Base-by-base conservation (phyloP, 768 basidiomycete genomes). In the Boletus rubescentipes region DNA sequence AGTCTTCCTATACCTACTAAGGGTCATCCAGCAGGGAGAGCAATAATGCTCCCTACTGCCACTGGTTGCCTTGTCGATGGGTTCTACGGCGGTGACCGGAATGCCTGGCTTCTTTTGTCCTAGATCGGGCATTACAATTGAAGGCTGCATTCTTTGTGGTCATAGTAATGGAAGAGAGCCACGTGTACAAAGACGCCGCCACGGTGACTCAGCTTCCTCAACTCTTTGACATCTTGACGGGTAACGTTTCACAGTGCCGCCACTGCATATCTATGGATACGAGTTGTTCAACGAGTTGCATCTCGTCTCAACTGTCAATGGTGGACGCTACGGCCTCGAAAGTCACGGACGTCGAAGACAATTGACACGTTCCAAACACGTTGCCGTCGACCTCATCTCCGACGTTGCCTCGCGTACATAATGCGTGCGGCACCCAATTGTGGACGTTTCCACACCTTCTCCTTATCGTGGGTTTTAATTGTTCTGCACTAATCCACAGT, bases 341-440 rank as follows among this genome's bases (percentile, higher is more conserved):
- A 3, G 26, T 26, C 26, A 26, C 26, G 26, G n/a, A n/a, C n/a
- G 26, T 26, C 26, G 26, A 26, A 26, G 4, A 26, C 6, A 26
- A 26, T 26, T 26, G 26, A 35, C 53, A 58, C 45, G 54, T 53
- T 45, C 9, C 45, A 45, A 49, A 66, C 67, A 66, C 64, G 61
- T 63, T 67, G 57, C 42, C 46, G 20, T 46, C 30, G 29, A 30
- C 49, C 43, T 67, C 66, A 67, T 69, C 18, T 69, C 67, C 67
- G 67, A 39, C 18, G 15, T 38, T 26, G 49, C 54, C 37, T 48
- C 21, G 49, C 38, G 43, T 58, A 57, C 56, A 61, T 57, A 57
- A 54, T 46, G 42, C 12, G n/a, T 18, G 32, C 30, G 10, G 2
- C 51, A 42, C 39, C 37, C 41, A 41, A 51, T 61, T 51, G 54